These are phyloP conservation scores for slime mould (Dictyostelium discoideum) DNA, from an alignment of 78 protist species.

Conservation along the genomic window DNA sequence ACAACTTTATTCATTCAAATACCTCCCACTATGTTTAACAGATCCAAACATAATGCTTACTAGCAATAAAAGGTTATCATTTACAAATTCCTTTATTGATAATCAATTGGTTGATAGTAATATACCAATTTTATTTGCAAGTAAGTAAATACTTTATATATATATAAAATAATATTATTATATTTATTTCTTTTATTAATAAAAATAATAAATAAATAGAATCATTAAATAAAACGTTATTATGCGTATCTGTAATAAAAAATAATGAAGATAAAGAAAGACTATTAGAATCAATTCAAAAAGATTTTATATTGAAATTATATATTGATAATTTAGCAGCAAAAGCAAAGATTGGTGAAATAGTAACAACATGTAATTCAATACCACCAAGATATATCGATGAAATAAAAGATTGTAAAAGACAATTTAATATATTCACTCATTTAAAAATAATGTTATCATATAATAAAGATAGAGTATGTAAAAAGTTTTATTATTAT, in stretches of 20 bases:
- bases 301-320: background rate
- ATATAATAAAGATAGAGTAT: background rate
- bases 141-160: background rate
- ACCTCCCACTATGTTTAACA: background rate
- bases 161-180: too few species aligned
- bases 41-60: background rate
- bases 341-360: background rate
- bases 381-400: background rate
- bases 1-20: background rate
- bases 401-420: slow-evolving; percentile 1
- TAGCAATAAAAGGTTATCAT: background rate
- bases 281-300: background rate
- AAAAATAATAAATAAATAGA: background rate
- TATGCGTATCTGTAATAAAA: background rate
- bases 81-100: background rate
- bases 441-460: background rate
- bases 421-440: background rate
- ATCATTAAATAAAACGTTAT: background rate
- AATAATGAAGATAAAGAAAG: background rate
- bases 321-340: background rate
- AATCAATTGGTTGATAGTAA: background rate
- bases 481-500: background rate
- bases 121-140: slow-evolving; percentile 13
- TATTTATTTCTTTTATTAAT: background rate
- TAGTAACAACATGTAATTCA: background rate